A percentile compares a stretch with the other conserved stretches of the same genome.
Conservation (phyloP, 495 filamentous ascomycete genomes). For the Aspergillus haitiensis region DNA sequence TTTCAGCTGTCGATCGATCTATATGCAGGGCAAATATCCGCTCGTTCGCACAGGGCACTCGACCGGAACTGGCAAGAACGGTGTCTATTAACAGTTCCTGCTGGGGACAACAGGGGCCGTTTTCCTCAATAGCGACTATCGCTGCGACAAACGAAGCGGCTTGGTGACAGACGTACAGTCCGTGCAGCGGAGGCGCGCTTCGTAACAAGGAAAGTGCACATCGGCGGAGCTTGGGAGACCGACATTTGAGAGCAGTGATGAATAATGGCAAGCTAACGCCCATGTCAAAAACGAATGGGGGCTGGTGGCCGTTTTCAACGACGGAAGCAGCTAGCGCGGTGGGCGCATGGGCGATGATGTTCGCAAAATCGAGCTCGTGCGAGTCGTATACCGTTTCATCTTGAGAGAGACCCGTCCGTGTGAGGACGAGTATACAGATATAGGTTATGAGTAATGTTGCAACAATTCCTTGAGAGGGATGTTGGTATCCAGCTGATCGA, state of each 20-base stretch:
- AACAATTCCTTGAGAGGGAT: neutral
- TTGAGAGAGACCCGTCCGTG: constrained; percentile 3
- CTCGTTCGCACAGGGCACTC: neutral
- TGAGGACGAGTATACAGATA: constrained; percentile 2
- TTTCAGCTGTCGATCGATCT: neutral
- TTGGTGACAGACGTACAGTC: constrained; percentile 15
- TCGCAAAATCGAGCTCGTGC: constrained; percentile 24
- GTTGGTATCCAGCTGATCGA: neutral
- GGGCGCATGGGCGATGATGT: constrained; percentile 25
- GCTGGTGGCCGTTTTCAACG: constrained; percentile 11
- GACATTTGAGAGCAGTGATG: constrained; percentile 53
- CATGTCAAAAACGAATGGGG: constrained; percentile 52
- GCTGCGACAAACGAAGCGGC: constrained; percentile 2
- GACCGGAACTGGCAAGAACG: neutral
- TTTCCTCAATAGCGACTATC: constrained; percentile 1
- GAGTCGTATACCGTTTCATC: constrained; percentile 21
- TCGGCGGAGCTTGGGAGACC: constrained; percentile 44
- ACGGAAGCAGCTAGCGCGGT: neutral
- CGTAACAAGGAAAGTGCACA: constrained; percentile 41
- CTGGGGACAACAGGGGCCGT: neutral
- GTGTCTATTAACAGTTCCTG: neutral
- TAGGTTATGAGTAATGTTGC: constrained; percentile 5
- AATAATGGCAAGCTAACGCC: constrained; percentile 51
- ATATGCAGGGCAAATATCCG: neutral
- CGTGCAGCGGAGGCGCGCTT: constrained; percentile 30